Evolutionary conservation across 2,329 filamentous ascomycete species (phyloP), one percentile per base, ranked within the genome.

Genomic region (Penicillium brevicompactum): DNA sequence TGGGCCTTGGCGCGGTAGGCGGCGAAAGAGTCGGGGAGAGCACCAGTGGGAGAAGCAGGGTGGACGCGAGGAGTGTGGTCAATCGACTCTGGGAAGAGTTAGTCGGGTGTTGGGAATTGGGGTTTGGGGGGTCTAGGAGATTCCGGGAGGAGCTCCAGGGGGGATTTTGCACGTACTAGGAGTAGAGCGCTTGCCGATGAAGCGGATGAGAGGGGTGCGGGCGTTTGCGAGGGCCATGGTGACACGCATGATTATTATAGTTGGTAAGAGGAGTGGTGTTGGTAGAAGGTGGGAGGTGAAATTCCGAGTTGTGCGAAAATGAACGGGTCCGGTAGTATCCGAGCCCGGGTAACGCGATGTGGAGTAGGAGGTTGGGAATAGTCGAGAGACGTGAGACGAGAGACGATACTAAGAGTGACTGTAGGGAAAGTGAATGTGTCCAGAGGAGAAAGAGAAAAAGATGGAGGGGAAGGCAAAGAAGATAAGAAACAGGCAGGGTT

Each of bases 1-100:
- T 85, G 82, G 46, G 84, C 85, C 75, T 85, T 83, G 64, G 82
- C 75, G 60, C 85, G 80, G 77, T 88, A 87, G 63, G 77, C 73
- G 54, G 83, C 83, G 72, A 87, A 87, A 18, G 83, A 85, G 64
- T 85, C 80, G 22, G 84, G 84, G 11, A 87, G 82, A 56, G 74
- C 68, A 53, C 78, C 69, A 38, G 78, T 76, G 58, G 82, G 84
- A 55, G 82, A 83, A 56, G 81, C 84, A 47, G 83, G 84, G 74
- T 84, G 85, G 57, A 77, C 76, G 59, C 83, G 78, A 60, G 83
- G 84, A 57, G 82, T 78, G 78, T 85, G 83, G 62, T 79, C 76
- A 51, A 79, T 61, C 30, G 74, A 70, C 53, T 76, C 76, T 78
- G 59, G 30, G 27, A 38, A 18, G 22, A 13, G 51, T 64, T 65